A percentile compares a stretch with the other conserved stretches of the same genome.
phyloP scores from a whole-genome alignment of 805 yeast species.

The Hanseniaspora lindneri region DNA sequence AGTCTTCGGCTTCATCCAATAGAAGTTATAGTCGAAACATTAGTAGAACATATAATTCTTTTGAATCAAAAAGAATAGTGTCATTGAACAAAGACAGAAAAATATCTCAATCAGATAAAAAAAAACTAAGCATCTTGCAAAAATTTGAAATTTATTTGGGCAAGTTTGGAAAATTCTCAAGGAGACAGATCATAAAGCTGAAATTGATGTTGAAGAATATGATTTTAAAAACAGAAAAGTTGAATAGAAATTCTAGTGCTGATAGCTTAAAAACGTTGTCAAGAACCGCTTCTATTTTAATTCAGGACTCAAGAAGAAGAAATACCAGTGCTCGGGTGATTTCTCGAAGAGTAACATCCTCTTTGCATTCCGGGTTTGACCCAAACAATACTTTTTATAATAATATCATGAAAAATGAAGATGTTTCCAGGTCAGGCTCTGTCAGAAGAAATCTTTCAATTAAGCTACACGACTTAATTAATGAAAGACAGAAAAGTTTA shows the following conservation, averaged over 20 bases:
- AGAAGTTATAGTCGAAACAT: conserved; percentile 23
- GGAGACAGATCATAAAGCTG: conserved; percentile 6
- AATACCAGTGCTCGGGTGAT: not conserved
- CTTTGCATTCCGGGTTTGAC: conserved; percentile 5
- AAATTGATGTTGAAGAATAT: conserved; percentile 2
- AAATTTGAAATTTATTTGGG: not conserved
- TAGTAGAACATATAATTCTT: not conserved
- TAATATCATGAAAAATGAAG: conserved; percentile 5
- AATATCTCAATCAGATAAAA: not conserved
- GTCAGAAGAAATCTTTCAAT: conserved; percentile 10
- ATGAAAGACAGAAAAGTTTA: conserved; percentile 3
- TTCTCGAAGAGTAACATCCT: conserved; percentile 11
- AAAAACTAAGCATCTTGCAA: not conserved
- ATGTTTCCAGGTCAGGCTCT: conserved; percentile 5
- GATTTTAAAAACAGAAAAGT: not conserved
- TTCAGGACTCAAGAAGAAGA: not conserved
- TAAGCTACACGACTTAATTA: not conserved
- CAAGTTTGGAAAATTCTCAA: conserved; percentile 4
- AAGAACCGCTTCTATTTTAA: conserved; percentile 1
- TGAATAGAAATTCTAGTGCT: not conserved
- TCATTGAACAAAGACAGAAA: not conserved
- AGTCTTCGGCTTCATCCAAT: conserved; percentile 25
- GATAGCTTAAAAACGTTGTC: not conserved
- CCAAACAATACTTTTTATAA: conserved; percentile 13
- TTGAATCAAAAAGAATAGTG: not conserved